phyloP scores from a whole-genome alignment of 257 asterid genomes.

The Capsicum chinense region DNA sequence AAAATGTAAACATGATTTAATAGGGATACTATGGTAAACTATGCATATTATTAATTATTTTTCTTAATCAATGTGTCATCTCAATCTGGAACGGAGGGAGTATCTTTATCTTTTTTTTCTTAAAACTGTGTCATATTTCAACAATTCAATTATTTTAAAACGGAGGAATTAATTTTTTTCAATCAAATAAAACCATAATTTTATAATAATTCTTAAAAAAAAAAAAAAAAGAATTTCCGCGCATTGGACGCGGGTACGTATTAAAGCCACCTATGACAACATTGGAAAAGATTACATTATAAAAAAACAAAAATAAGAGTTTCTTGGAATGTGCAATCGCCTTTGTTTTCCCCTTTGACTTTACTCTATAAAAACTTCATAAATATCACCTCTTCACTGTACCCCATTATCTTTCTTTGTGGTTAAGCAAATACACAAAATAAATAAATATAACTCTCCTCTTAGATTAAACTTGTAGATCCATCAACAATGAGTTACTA shows the following conservation, averaged over 20 bases:
- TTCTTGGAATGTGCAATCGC: background rate
- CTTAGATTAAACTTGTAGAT: background rate
- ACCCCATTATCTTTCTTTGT: background rate
- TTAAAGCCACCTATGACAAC: background rate
- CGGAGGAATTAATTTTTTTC: too few relatives aligned
- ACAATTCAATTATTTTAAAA: too few relatives aligned
- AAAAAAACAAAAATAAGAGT: background rate
- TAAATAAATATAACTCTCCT: background rate
- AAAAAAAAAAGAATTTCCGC: too few relatives aligned
- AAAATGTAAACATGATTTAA: too few relatives aligned
- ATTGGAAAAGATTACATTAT: background rate
- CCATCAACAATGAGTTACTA: constrained; percentile 64
- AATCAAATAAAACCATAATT: too few relatives aligned
- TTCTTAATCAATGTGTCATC: too few relatives aligned
- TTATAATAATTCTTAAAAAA: too few relatives aligned
- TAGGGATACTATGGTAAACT: too few relatives aligned
- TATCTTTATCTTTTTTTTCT: too few relatives aligned
- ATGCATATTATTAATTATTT: too few relatives aligned
- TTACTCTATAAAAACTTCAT: background rate
- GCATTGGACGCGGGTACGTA: background rate
- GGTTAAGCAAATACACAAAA: background rate
- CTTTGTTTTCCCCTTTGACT: background rate
- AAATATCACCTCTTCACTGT: background rate
- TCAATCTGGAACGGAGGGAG: too few relatives aligned
- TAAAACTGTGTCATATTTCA: too few relatives aligned